Evolutionary conservation across 805 yeast genomes (phyloP), one percentile per base, ranked within the genome.

Genomic region (Candida cerambycidarum): DNA sequence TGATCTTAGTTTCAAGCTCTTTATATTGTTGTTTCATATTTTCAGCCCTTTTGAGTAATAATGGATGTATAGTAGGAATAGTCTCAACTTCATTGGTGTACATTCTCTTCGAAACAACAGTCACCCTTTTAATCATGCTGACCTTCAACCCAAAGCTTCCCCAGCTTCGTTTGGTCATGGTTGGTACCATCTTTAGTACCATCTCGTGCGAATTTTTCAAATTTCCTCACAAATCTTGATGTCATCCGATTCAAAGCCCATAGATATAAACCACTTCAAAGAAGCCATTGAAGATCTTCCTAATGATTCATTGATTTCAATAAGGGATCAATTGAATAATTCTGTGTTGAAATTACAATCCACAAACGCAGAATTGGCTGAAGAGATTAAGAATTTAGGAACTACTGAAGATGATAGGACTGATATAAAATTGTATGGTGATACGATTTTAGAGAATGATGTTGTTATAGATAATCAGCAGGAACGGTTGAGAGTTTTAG

Each of bases 371-470:
- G 62, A 74, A 32, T 67, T 84, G 55, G 45, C 52, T 12, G 56
- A 59, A n/a, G 73, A 77, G 43, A 61, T 78, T 13, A 60, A 62
- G 1, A 27, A 15, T 16, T 44, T 53, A 15, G 44, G 46, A 15
- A 42, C 37, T 29, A 21, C 12, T n/a, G 45, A 43, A 30, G 53
- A 46, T 28, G 58, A 57, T 16, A 64, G 62, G 4, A 67, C 67
- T 10, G 88, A 83, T 53, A 54, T 65, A n/a, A 57, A 62, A 12
- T 54, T 84, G 12, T 83, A 76, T 59, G 56, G 52, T 5, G 83
- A 78, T n/a, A 71, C 82, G 8, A 68, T 82, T 13, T 52, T 55
- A 7, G 90, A 83, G 49, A 84, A 84, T 56, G 60, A 66, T 10
- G 55, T 57, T 2, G 85, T 82, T n/a, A 62, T 82, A 16, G 51